Percentiles rank a stretch among this genome's conserved stretches.
phyloP scores from a whole-genome alignment of 139 green algal genomes.

The Closterium sp. region DNA sequence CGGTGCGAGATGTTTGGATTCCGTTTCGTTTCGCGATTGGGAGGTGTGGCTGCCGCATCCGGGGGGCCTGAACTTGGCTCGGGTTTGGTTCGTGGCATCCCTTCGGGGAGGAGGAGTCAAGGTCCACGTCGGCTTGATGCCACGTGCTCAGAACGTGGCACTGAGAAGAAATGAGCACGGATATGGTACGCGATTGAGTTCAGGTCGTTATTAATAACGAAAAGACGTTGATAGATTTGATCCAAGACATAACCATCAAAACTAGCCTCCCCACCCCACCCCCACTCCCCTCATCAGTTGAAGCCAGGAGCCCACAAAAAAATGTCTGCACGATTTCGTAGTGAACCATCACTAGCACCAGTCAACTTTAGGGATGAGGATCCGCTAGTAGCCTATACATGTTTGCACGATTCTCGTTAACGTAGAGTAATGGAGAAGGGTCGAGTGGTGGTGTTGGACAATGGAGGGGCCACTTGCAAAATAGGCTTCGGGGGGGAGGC shows the following conservation, averaged over 20 bases:
- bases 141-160: neutral
- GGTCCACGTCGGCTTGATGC: neutral
- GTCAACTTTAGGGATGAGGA: neutral
- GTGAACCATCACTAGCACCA: no score
- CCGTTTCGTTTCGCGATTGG: neutral
- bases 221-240: no score
- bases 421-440: neutral
- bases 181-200: no score
- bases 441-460: constrained; percentile 49
- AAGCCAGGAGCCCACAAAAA: no score
- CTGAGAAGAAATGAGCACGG: no score
- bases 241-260: no score
- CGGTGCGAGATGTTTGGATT: neutral
- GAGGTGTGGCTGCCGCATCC: neutral
- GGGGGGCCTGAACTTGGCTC: neutral
- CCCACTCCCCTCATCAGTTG: no score
- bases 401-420: neutral
- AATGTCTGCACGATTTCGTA: no score
- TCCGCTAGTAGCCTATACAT: neutral
- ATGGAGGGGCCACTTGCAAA: constrained; percentile 29
- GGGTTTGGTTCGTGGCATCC: neutral
- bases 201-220: no score
- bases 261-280: no score
- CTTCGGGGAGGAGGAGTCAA: neutral
- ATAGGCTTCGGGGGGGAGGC: constrained; percentile 35